Base-by-base conservation (phyloP, 495 filamentous ascomycete genomes). In the Neurospora pannonica region DNA sequence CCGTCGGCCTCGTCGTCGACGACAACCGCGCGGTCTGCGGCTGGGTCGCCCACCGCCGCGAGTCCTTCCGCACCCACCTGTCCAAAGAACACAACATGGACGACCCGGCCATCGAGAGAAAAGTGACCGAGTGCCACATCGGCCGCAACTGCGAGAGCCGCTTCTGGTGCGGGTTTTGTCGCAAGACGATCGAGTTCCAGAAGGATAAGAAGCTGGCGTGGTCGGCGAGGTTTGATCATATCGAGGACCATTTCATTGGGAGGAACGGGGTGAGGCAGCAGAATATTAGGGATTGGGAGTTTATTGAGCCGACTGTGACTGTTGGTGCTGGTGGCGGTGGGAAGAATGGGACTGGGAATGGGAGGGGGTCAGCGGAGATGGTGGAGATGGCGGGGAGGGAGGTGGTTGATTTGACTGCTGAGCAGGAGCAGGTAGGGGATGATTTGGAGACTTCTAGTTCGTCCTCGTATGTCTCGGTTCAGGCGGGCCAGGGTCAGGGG, bases 121-220 rank as follows among this genome's bases (percentile, higher is more conserved):
- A 88, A 70, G 82, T 86, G 36, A 83, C 85, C 36, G 82, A 78
- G 13, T 89, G 86, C 73, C 88, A 89, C 21, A 89, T 96, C 40
- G 93, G 93, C 28, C 82, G 89, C n/a, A 91, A 92, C 74, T 89
- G 86, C 42, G 88, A 92, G 73, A 82, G 84, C 19, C 86, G 87
- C 7, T 97, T 95, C 81, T 97, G 94, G 94, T 98, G 95, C 77
- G 95, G 95, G 0, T 97, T 97, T 78, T 97, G 95, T 79, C 79
- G 81, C 42, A 79, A 82, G 15, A 85, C 90, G 8, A 84, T 94
- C 13, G 78, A 84, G 19, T 84, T 94, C 17, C 81, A 86, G 43
- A 85, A 85, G 21, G 81, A 84, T 9, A 89, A 88, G 0, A 76
- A 86, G 4, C 88, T 86, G 19, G 92, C 90, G 0, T 90, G 89